phyloP scores from a whole-genome alignment of 2,329 filamentous ascomycete species.

The Colletotrichum paranaense region DNA sequence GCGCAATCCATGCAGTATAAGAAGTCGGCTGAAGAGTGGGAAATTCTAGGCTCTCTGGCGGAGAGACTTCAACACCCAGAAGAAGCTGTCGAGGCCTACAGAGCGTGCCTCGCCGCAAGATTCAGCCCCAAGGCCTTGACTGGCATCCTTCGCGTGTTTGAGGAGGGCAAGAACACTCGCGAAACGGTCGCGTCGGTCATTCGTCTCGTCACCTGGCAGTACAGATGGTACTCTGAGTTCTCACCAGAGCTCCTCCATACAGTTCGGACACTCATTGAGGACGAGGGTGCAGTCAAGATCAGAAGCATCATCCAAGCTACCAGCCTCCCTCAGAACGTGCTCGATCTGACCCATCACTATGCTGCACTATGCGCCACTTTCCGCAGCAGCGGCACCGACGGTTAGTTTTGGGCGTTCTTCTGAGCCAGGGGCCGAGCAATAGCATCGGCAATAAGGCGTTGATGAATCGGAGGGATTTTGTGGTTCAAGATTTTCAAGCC shows the following conservation, averaged over 20 bases:
- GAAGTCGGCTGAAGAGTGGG: slow-evolving; percentile 97
- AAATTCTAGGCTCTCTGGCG: slow-evolving; percentile 92
- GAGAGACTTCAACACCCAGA: slow-evolving; percentile 92
- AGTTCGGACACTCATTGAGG: slow-evolving; percentile 93
- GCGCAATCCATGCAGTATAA: slow-evolving; percentile 96
- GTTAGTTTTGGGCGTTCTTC: slow-evolving; percentile 56
- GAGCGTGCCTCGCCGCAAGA: slow-evolving; percentile 84
- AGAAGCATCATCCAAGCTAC: slow-evolving; percentile 97
- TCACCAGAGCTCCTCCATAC: slow-evolving; percentile 90
- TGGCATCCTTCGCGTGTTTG: slow-evolving; percentile 84
- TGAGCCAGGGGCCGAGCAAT: background rate
- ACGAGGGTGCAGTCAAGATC: slow-evolving; percentile 97
- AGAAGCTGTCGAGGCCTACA: slow-evolving; percentile 93
- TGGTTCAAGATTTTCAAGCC: slow-evolving; percentile 10
- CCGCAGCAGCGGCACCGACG: slow-evolving; percentile 91
- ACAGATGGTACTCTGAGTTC: slow-evolving; percentile 99
- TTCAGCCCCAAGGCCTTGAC: slow-evolving; percentile 94
- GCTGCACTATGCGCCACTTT: slow-evolving; percentile 95
- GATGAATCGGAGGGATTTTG: slow-evolving; percentile 1
- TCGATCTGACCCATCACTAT: slow-evolving; percentile 96
- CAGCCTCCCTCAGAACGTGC: slow-evolving; percentile 89
- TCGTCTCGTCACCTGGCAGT: slow-evolving; percentile 95
- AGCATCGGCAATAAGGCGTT: background rate
- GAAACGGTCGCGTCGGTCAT: slow-evolving; percentile 89
- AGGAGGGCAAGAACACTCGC: slow-evolving; percentile 81